Conservation (phyloP, 2,329 filamentous ascomycete genomes). For the Calonectria montana region DNA sequence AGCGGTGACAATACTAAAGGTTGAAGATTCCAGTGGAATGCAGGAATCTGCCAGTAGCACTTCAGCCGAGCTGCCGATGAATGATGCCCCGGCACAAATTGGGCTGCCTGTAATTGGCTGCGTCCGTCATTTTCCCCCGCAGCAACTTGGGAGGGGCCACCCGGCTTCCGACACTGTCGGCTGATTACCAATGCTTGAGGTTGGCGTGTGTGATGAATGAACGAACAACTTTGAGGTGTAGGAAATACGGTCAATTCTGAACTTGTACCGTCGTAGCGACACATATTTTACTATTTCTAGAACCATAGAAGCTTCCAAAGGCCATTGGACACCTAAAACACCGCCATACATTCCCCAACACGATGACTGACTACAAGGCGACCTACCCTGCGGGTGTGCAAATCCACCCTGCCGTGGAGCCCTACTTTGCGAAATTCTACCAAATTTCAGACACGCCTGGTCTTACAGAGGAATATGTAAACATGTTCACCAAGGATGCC, state of each 20-base stretch:
- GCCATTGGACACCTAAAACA: not conserved
- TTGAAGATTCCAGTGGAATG: not conserved
- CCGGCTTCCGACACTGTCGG: constrained; percentile 20
- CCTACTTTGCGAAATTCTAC: constrained; percentile 47
- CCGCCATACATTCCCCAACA: not conserved
- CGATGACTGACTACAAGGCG: constrained; percentile 16
- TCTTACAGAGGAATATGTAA: constrained; percentile 44
- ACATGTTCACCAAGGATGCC: constrained; percentile 43
- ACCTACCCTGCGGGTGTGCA: constrained; percentile 2
- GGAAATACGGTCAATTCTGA: not conserved
- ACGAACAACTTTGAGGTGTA: not conserved
- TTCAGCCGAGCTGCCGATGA: constrained; percentile 9
- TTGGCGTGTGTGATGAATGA: not conserved
- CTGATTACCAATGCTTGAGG: not conserved
- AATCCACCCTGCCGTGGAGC: constrained; percentile 36
- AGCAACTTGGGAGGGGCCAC: not conserved
- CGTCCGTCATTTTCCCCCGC: not conserved
- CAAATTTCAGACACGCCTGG: constrained; percentile 44
- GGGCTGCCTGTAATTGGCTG: not conserved
- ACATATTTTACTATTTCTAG: not conserved
- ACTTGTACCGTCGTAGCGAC: not conserved
- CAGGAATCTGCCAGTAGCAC: constrained; percentile 10
- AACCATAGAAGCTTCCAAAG: not conserved
- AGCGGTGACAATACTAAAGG: not conserved
- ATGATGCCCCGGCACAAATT: not conserved